phyloP scores from a whole-genome alignment of 2,329 filamentous ascomycete species.

The Xylariales sp. region DNA sequence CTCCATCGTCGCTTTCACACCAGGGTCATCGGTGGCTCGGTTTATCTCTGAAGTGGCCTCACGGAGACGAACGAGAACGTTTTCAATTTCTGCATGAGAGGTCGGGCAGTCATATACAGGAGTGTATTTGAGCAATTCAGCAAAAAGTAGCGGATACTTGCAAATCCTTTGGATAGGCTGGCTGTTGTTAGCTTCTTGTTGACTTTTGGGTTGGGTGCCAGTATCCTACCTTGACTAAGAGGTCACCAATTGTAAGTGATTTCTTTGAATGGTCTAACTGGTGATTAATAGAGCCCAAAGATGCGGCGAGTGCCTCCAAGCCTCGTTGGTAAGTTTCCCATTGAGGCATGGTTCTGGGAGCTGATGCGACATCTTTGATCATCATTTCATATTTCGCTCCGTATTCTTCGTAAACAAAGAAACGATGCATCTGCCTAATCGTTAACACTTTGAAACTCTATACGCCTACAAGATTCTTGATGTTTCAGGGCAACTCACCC shows the following conservation, averaged over 20 bases:
- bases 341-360: constrained; percentile 63
- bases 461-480: not conserved
- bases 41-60: constrained; percentile 79
- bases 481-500: constrained; percentile 33
- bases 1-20: constrained; percentile 65
- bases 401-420: constrained; percentile 89
- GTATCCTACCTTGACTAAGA: constrained; percentile 75
- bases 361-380: constrained; percentile 68
- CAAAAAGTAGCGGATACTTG: constrained; percentile 84
- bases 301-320: constrained; percentile 75
- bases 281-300: constrained; percentile 65
- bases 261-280: constrained; percentile 62
- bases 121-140: constrained; percentile 77
- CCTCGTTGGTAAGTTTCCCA: constrained; percentile 83
- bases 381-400: constrained; percentile 85
- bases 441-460: not conserved
- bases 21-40: constrained; percentile 71
- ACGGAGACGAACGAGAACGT: constrained; percentile 65
- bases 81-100: constrained; percentile 75
- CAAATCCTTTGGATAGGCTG: constrained; percentile 90
- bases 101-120: constrained; percentile 81
- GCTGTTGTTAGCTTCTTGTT: constrained; percentile 7
- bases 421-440: constrained; percentile 62
- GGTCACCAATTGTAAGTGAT: constrained; percentile 75
- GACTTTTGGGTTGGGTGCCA: not conserved